A percentile compares a stretch with the other conserved stretches of the same genome.
Evolutionary conservation across 805 yeast genomes (phyloP).

Genomic region (Danielia reshetovae): DNA sequence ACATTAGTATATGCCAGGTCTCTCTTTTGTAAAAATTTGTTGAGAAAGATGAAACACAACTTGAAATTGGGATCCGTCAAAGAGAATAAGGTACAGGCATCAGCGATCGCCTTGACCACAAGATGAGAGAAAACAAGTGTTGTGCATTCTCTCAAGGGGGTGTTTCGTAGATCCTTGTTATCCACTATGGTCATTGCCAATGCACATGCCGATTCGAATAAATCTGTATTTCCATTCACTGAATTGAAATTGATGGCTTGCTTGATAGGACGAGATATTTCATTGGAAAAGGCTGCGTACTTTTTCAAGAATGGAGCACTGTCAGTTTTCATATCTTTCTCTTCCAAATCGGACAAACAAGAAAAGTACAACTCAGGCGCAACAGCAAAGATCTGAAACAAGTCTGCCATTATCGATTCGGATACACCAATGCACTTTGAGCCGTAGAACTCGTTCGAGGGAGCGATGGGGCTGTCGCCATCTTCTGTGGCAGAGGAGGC

Average conservation of each 20-base stretch:
- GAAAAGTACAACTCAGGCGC: conserved; percentile 31
- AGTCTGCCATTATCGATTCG: conserved; percentile 30
- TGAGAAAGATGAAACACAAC: conserved; percentile 31
- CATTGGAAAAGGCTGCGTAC: conserved; percentile 16
- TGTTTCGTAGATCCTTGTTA: background rate
- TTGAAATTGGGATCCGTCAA: conserved; percentile 35
- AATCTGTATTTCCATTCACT: conserved; percentile 12
- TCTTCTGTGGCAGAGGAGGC: too few species aligned
- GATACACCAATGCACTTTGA: background rate
- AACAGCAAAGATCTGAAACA: conserved; percentile 29
- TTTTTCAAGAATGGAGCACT: background rate
- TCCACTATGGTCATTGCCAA: conserved; percentile 29
- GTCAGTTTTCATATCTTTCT: background rate
- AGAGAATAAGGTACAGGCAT: conserved; percentile 30
- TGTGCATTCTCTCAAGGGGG: conserved; percentile 8
- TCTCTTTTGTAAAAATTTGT: conserved; percentile 28
- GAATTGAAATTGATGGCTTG: conserved; percentile 20
- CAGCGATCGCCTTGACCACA: conserved; percentile 32
- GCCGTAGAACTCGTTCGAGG: background rate
- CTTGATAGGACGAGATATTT: conserved; percentile 24
- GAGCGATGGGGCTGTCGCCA: background rate
- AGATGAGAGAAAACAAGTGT: conserved; percentile 24
- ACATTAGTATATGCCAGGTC: conserved; percentile 15
- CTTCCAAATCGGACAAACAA: background rate
- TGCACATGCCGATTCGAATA: conserved; percentile 33